Conservation (phyloP, 176 grass and related monocot genomes). For the Saccharum spontaneum region DNA sequence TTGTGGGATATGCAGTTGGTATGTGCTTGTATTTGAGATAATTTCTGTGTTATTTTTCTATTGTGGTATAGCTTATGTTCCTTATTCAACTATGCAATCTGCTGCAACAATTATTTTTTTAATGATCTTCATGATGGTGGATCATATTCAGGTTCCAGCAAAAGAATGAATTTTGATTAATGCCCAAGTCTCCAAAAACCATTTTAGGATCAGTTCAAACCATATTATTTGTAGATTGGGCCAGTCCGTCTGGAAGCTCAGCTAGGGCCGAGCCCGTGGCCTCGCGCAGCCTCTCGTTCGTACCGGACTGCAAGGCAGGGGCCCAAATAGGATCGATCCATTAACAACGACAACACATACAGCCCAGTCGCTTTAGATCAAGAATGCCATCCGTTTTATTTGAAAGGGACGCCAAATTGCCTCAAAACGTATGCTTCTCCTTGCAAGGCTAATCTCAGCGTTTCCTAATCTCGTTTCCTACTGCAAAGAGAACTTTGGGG, state of each 20-base stretch:
- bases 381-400: no score
- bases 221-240: neutral
- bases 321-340: no score
- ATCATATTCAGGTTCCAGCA: neutral
- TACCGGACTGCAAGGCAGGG: no score
- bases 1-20: slow-evolving; percentile 85
- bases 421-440: no score
- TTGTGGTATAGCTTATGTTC: slow-evolving; percentile 4
- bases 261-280: neutral
- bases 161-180: neutral
- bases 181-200: neutral
- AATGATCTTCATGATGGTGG: neutral
- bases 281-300: no score
- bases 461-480: no score
- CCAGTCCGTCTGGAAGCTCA: no score
- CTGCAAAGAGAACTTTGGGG: no score
- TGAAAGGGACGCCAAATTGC: no score
- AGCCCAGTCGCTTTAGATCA: no score
- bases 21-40: slow-evolving; percentile 11
- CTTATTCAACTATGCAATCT: neutral
- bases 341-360: no score
- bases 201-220: neutral
- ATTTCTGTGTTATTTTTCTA: neutral
- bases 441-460: no score
- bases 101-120: slow-evolving; percentile 1